Base-by-base conservation (phyloP, 441 rosid species). In the Manihot esculenta region DNA sequence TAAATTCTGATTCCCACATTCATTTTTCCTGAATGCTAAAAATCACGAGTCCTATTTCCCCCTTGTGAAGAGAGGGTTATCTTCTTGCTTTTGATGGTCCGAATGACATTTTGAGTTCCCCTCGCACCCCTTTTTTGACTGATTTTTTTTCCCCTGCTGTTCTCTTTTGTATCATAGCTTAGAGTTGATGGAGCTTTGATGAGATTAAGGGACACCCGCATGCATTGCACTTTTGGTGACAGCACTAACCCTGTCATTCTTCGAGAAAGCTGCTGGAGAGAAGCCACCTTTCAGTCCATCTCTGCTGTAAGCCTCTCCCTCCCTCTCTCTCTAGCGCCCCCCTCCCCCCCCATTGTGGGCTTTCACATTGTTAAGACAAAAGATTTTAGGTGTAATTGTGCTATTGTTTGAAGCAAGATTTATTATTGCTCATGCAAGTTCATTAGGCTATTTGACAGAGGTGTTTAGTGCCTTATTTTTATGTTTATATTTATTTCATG, bases 111-210 rank as follows among this genome's bases (percentile, higher is more conserved):
- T 50, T 24, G 7, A 27, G 9, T 35, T 35, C 41, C 4, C 41
- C 41, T 35, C 41, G 5, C 41, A 35, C 41, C 23, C 15, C 45
- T 62, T 10, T 55, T 48, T 49, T 13, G 41, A 51, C 59, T 68
- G 5, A 30, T 54, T 64, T 38, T 49, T 49, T 49, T 26, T 8
- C 23, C 44, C 35, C 18, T 55, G 27, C 27, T 7, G 44, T 61
- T 62, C 66, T 57, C 63, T 47, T 60, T 60, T 60, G 21, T 30
- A 59, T 71, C 42, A 65, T 84, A 94, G 99, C 98, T 92, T 74
- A 88, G 99, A 77, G 99, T 94, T 79, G 99, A 94, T 79, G 99
- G 99, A 70, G 94, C 86, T 64, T 86, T 94, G 30, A 89, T 94
- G 97, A 90, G 99, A 79, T 73, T 94, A 74, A 87, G 99, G 85